A percentile compares a stretch with the other conserved stretches of the same genome.
Conservation (phyloP, 75 land plant species). For the Sequoia sempervirens region DNA sequence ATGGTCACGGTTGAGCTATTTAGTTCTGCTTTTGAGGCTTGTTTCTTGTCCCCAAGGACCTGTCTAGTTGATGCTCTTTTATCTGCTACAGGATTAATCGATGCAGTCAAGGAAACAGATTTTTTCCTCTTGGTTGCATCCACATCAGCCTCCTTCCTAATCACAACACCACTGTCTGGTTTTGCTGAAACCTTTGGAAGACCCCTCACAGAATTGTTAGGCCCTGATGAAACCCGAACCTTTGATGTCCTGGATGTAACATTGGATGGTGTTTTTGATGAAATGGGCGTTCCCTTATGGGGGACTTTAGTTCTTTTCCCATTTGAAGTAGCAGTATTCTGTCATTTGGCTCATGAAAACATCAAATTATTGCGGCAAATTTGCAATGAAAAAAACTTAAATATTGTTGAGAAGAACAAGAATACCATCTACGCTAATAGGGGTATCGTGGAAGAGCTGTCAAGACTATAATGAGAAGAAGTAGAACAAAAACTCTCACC, state of each 20-base stretch:
- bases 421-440: background rate
- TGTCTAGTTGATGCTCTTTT: constrained; percentile 8
- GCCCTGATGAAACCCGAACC: constrained; percentile 3
- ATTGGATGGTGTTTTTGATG: constrained; percentile 1
- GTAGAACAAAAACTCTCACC: constrained; percentile 13
- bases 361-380: background rate
- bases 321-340: constrained; percentile 12
- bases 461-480: background rate
- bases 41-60: constrained; percentile 14
- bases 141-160: background rate
- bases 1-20: background rate
- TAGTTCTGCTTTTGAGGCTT: background rate
- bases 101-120: constrained; percentile 1
- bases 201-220: constrained; percentile 1
- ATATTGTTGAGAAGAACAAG: background rate
- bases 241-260: constrained; percentile 6
- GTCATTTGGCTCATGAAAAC: background rate
- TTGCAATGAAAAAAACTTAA: background rate
- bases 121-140: background rate
- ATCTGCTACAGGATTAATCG: constrained; percentile 4
- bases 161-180: background rate
- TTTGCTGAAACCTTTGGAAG: background rate
- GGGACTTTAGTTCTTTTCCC: constrained; percentile 9
- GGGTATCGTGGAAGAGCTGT: background rate
- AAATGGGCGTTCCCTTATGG: background rate